Evolutionary conservation across 1,284 basidiomycete species (phyloP), one percentile per base, ranked within the genome.

Genomic region (Heterobasidion occidentale): DNA sequence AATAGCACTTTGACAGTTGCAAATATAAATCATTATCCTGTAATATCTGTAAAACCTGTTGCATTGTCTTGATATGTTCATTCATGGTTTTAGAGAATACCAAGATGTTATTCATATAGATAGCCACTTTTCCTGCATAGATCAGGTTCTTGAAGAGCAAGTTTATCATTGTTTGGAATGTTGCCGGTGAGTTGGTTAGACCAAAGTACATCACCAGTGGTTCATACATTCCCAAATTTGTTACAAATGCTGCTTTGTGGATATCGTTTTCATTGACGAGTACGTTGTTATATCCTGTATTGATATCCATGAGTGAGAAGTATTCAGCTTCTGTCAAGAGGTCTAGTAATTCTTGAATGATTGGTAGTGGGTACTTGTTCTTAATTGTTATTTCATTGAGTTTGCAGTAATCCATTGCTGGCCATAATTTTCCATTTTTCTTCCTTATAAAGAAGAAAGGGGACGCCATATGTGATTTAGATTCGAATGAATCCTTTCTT

Each of bases 1-100:
- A 78, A 0, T 62, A 50, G 52, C 75, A 78, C 52, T 79, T 78
- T 48, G 70, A 65, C 0, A 64, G 57, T 54, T 77, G 74, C 0
- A 68, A 50, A 44, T 56, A 67, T 0, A 77, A 65, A 1, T 65
- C 36, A 9, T 71, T 56, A 4, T 69, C 56, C 0, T 62, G 46
- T 0, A 79, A 65, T 3, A 61, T 51, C 35, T 68, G 33, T 0
- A 78, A 60, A 0, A 79, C 73, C 46, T 62, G 34, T 12, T 53
- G 11, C 1, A 69, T 63, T 15, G 70, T 63, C 3, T 45, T 12
- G 53, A 55, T 27, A 57, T 64, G 62, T 38, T 59, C 54, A 33
- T 60, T 56, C 9, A 55, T 33, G 7, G 55, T 55, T 2, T 55
- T 20, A 0, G 61, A 59, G 51, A 62, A 66, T 45, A 67, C 61